Percentiles rank a stretch among this genome's conserved stretches.
These are phyloP conservation scores for Phaeosphaeria sp. DNA, from an alignment of 2,329 filamentous ascomycete genomes.

Conservation along the genomic window DNA sequence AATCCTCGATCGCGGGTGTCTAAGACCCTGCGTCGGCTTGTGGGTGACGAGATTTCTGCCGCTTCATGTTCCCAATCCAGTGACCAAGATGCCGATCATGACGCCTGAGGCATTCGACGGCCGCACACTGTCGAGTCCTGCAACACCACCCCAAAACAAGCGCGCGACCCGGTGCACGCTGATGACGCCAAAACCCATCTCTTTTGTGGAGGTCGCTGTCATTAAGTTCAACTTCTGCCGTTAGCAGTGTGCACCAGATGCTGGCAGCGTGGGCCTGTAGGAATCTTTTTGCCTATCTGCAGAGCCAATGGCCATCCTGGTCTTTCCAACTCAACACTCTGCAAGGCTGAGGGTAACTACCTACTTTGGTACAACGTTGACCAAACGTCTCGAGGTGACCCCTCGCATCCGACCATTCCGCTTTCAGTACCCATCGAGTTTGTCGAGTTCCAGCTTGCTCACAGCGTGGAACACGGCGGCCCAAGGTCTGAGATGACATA, in stretches of 20 bases:
- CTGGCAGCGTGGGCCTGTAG: background rate
- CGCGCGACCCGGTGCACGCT: background rate
- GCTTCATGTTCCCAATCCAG: constrained; percentile 22
- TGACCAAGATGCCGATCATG: constrained; percentile 33
- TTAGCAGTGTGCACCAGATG: background rate
- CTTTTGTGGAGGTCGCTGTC: background rate
- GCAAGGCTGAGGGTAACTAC: background rate
- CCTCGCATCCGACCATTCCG: background rate
- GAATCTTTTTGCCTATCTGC: background rate
- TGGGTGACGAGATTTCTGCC: constrained; percentile 29
- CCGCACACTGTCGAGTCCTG: constrained; percentile 10
- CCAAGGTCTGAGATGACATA: background rate
- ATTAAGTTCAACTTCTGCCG: background rate
- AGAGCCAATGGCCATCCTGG: constrained; percentile 3
- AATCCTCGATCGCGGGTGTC: constrained; percentile 24
- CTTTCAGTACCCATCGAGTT: constrained; percentile 6
- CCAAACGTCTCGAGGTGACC: constrained; percentile 3
- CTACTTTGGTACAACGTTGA: too few species aligned
- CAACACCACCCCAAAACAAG: constrained; percentile 9
- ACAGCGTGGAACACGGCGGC: background rate
- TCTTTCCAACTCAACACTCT: constrained; percentile 5
- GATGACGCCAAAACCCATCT: background rate
- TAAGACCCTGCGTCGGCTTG: constrained; percentile 35
- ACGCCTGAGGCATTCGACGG: constrained; percentile 33
- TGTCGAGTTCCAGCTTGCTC: background rate